Evolutionary conservation across 139 green algal species (phyloP).

Genomic region (Volvox africanus): DNA sequence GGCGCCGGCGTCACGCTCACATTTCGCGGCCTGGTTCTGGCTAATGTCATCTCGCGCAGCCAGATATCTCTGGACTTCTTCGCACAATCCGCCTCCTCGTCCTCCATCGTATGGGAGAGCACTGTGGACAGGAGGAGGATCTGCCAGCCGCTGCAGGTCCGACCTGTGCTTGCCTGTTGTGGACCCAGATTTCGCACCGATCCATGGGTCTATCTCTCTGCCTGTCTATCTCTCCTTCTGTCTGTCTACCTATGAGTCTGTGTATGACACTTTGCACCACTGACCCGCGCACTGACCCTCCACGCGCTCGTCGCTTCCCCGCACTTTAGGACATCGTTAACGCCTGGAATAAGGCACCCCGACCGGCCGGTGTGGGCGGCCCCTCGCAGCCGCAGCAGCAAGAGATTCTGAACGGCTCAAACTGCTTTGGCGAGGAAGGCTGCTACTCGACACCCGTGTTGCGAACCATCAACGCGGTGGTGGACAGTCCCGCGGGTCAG

Average conservation of each 20-base stretch:
- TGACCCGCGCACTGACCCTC: too few relatives aligned
- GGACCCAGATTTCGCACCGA: too few relatives aligned
- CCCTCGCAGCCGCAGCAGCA: background rate
- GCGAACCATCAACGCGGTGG: background rate
- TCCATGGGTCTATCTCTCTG: too few relatives aligned
- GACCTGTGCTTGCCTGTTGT: too few relatives aligned
- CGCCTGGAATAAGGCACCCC: background rate
- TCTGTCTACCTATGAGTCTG: too few relatives aligned
- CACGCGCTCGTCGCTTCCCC: background rate
- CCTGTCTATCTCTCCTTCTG: too few relatives aligned
- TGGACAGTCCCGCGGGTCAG: conserved; percentile 8
- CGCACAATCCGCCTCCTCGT: background rate
- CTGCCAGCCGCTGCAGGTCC: background rate
- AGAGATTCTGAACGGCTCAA: background rate
- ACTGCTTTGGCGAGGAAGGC: background rate
- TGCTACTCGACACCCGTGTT: background rate
- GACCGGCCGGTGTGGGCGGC: background rate
- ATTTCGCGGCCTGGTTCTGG: background rate
- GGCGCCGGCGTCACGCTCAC: conserved; percentile 18
- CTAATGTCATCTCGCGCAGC: background rate
- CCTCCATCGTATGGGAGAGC: background rate
- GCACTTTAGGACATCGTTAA: background rate
- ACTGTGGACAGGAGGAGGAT: background rate
- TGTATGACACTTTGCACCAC: too few relatives aligned
- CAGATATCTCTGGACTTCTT: conserved; percentile 12